A percentile compares a stretch with the other conserved stretches of the same genome.
phyloP scores from a whole-genome alignment of 768 basidiomycete genomes.

The Gloeopeniophorella convolvens region DNA sequence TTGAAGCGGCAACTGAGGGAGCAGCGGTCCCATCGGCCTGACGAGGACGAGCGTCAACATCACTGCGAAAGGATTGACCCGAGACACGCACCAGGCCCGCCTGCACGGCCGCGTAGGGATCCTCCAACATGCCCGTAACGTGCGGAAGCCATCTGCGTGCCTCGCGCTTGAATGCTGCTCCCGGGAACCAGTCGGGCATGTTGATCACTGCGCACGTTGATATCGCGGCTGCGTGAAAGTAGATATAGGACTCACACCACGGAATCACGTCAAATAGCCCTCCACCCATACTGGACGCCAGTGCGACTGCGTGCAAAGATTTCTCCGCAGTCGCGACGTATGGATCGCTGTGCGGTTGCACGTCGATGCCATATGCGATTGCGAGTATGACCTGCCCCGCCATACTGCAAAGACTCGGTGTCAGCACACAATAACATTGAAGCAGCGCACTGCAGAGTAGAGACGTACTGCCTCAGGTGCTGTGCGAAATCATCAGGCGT shows the following conservation, averaged over 20 bases:
- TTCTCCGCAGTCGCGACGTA: constrained; percentile 12
- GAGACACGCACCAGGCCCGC: not conserved
- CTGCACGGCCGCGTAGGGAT: constrained; percentile 1
- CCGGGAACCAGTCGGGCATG: constrained; percentile 8
- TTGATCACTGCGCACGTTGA: not conserved
- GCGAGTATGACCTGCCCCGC: constrained; percentile 6
- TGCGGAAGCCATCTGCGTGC: not conserved
- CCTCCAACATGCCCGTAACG: not conserved
- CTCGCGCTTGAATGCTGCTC: not conserved
- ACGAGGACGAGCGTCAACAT: too few species aligned
- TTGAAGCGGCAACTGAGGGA: not conserved
- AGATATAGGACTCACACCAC: not conserved
- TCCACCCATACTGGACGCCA: constrained; percentile 10
- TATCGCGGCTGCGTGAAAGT: not conserved
- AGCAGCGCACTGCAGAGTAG: too few species aligned
- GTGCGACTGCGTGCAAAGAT: constrained; percentile 6
- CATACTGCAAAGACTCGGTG: not conserved
- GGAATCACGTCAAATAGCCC: constrained; percentile 22
- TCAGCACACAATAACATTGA: not conserved
- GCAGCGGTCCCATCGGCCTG: not conserved
- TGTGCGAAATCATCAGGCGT: not conserved
- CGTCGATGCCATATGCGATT: constrained; percentile 19
- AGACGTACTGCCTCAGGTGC: not conserved
- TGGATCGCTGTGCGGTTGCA: constrained; percentile 11
- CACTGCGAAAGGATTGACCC: too few species aligned